A percentile compares a stretch with the other conserved stretches of the same genome.
phyloP scores from a whole-genome alignment of 495 filamentous ascomycete genomes.

The Hypoxylon fuscum region DNA sequence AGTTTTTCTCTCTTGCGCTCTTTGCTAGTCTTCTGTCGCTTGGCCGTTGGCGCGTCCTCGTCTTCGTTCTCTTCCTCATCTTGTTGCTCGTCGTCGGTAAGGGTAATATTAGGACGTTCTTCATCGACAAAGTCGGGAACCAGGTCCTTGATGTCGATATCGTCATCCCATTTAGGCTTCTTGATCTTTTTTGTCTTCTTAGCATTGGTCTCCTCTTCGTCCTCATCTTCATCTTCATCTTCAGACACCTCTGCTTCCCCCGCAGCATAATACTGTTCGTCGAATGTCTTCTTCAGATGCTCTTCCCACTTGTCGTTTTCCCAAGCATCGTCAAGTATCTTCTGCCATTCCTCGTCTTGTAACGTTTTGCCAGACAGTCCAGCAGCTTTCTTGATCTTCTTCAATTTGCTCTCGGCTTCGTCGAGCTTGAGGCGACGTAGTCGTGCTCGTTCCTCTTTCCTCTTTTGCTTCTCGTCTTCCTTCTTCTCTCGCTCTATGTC shows the following conservation, averaged over 20 bases:
- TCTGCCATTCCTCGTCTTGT: slow-evolving; percentile 79
- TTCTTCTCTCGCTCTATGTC: slow-evolving; percentile 79
- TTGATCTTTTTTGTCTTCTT: slow-evolving; percentile 62
- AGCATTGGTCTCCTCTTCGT: slow-evolving; percentile 24
- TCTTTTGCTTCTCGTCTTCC: slow-evolving; percentile 77
- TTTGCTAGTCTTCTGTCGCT: slow-evolving; percentile 71
- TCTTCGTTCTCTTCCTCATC: slow-evolving; percentile 47
- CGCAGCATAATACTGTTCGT: slow-evolving; percentile 85
- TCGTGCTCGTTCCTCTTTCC: slow-evolving; percentile 82
- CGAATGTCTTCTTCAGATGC: slow-evolving; percentile 87
- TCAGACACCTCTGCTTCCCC: slow-evolving; percentile 61
- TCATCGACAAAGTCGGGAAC: slow-evolving; percentile 82
- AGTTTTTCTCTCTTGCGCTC: slow-evolving; percentile 70
- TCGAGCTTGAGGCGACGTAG: slow-evolving; percentile 87
- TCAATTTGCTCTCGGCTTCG: slow-evolving; percentile 82
- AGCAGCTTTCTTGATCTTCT: slow-evolving; percentile 85
- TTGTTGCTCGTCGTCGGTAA: slow-evolving; percentile 58
- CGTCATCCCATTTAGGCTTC: slow-evolving; percentile 96
- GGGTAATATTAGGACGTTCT: slow-evolving; percentile 60
- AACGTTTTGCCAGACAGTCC: slow-evolving; percentile 75
- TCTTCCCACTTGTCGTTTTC: slow-evolving; percentile 86
- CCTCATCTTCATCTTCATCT: slow-evolving; percentile 55
- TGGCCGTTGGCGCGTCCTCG: slow-evolving; percentile 50
- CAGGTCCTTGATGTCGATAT: slow-evolving; percentile 94
- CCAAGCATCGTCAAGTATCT: slow-evolving; percentile 85